Conservation (phyloP, 352 stramenopile genomes). For the Phytophthora lateralis region DNA sequence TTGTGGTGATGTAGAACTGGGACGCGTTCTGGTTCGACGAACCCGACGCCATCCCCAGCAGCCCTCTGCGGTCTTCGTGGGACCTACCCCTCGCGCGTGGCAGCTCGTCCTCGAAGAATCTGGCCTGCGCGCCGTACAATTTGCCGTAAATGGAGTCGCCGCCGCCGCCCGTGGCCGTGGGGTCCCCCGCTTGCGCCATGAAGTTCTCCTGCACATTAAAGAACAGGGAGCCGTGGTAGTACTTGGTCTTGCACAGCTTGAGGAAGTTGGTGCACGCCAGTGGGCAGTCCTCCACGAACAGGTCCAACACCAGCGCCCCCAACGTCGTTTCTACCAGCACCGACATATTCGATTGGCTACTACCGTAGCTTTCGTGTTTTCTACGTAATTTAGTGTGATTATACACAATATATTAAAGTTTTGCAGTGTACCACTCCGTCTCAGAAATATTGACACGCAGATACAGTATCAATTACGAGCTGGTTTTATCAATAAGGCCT, state of each 20-base stretch:
- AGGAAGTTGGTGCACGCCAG: conserved; percentile 93
- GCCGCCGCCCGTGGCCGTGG: conserved; percentile 93
- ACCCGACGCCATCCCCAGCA: conserved; percentile 88
- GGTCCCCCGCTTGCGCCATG: conserved; percentile 91
- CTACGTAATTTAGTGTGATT: too few species aligned
- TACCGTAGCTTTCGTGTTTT: too few species aligned
- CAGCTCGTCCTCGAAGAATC: conserved; percentile 85
- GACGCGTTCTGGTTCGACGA: conserved; percentile 77
- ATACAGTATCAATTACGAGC: too few species aligned
- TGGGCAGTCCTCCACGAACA: conserved; percentile 88
- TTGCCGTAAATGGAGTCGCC: conserved; percentile 95
- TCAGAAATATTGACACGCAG: too few species aligned
- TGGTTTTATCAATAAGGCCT: too few species aligned
- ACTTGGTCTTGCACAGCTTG: conserved; percentile 95
- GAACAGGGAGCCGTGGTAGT: conserved; percentile 95
- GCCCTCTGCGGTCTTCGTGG: conserved; percentile 60
- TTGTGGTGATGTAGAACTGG: conserved; percentile 98
- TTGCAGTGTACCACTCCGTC: too few species aligned
- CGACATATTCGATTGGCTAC: conserved; percentile 69
- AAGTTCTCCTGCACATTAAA: conserved; percentile 97
- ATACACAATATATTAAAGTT: too few species aligned
- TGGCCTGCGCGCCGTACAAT: conserved; percentile 85
- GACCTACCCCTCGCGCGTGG: conserved; percentile 35
- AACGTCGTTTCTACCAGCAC: conserved; percentile 94
- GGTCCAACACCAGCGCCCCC: conserved; percentile 91